These are phyloP conservation scores for Przewalskia tangutica DNA, from an alignment of 257 asterid genomes.

Conservation along the genomic window DNA sequence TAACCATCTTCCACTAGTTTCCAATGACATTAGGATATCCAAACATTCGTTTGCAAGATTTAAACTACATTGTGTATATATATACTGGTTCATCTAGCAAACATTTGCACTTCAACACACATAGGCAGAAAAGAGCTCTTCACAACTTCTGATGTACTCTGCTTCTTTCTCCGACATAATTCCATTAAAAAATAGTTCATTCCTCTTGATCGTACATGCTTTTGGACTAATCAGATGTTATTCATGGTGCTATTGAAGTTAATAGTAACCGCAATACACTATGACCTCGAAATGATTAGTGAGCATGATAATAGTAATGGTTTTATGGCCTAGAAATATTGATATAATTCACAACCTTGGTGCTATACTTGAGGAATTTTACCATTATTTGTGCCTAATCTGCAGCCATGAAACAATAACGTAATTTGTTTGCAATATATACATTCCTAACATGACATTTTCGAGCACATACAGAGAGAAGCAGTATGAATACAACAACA, in stretches of 20 bases:
- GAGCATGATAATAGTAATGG: too few relatives aligned
- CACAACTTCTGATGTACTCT: neutral
- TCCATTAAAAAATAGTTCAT: slow-evolving; percentile 36
- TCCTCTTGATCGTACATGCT: slow-evolving; percentile 1
- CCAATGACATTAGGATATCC: neutral
- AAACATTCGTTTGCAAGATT: neutral
- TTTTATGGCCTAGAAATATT: too few relatives aligned
- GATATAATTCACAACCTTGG: too few relatives aligned
- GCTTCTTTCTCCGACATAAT: slow-evolving; percentile 2
- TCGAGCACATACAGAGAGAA: neutral
- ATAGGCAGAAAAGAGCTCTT: neutral
- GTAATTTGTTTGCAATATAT: neutral
- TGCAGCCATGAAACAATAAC: neutral
- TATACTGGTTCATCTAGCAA: neutral
- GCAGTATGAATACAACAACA: neutral
- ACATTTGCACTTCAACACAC: neutral
- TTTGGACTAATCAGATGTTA: neutral
- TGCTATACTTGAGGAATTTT: too few relatives aligned
- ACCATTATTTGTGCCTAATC: neutral
- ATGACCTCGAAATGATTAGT: too few relatives aligned
- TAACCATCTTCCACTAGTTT: neutral
- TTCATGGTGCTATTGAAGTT: too few relatives aligned
- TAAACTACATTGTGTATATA: neutral
- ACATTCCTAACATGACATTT: neutral
- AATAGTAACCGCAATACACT: too few relatives aligned